phyloP scores from a whole-genome alignment of 2,329 filamentous ascomycete genomes.

The Epichloe brachyelytri region DNA sequence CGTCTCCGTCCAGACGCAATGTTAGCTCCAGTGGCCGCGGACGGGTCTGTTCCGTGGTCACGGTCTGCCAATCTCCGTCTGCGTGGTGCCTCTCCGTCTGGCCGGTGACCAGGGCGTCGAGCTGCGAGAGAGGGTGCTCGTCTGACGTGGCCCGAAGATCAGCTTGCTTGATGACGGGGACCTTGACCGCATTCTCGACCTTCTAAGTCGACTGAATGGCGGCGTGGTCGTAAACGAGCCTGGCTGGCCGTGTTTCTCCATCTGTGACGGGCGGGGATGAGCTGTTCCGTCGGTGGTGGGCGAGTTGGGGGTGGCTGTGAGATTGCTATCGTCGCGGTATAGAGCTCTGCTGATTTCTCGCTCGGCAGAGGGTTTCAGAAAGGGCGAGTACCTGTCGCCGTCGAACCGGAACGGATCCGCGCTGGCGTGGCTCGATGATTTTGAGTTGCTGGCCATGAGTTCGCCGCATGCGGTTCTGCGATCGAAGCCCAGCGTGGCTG shows the following conservation, averaged over 20 bases:
- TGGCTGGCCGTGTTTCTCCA: not conserved
- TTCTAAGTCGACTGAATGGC: slow-evolving; percentile 28
- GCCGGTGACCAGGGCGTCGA: slow-evolving; percentile 6
- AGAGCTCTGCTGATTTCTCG: slow-evolving; percentile 30
- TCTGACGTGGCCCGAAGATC: not conserved
- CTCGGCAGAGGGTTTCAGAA: slow-evolving; percentile 26
- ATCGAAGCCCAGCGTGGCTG: slow-evolving; percentile 5
- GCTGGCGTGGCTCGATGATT: slow-evolving; percentile 21
- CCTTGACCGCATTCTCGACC: slow-evolving; percentile 26
- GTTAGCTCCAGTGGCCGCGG: slow-evolving; percentile 12
- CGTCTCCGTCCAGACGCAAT: slow-evolving; percentile 14
- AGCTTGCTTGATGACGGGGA: slow-evolving; percentile 16
- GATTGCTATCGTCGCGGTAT: slow-evolving; percentile 15
- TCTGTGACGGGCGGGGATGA: not conserved
- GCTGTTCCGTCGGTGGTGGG: not conserved
- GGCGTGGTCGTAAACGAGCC: slow-evolving; percentile 22
- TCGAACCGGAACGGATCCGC: slow-evolving; percentile 36
- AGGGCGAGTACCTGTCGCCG: slow-evolving; percentile 22
- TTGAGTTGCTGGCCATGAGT: slow-evolving; percentile 11
- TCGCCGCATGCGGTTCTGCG: slow-evolving; percentile 1
- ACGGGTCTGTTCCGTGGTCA: slow-evolving; percentile 17
- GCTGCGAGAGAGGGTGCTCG: slow-evolving; percentile 5
- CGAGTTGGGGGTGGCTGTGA: slow-evolving; percentile 5
- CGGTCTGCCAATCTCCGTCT: slow-evolving; percentile 25
- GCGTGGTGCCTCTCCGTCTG: slow-evolving; percentile 5